These are phyloP conservation scores for Backusella psychrophila DNA, from an alignment of 192 early-diverging fungal genomes.

Conservation along the genomic window DNA sequence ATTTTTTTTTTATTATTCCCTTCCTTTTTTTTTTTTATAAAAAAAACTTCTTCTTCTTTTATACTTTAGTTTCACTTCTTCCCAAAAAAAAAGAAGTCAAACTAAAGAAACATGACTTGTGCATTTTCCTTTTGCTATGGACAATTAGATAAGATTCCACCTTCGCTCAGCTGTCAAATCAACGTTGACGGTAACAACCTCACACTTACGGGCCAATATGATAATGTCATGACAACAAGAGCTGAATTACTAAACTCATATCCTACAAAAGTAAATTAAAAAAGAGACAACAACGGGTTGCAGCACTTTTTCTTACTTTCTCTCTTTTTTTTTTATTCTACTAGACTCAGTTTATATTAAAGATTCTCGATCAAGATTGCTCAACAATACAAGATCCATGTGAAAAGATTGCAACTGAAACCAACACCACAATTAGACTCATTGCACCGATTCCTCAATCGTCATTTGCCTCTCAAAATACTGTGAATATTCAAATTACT, in stretches of 20 bases:
- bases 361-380: slow-evolving; percentile 10
- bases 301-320: not conserved
- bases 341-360: slow-evolving; percentile 19
- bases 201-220: slow-evolving; percentile 21
- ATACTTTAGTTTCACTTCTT: not conserved
- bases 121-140: slow-evolving; percentile 14
- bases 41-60: not conserved
- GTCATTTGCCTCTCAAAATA: slow-evolving; percentile 27
- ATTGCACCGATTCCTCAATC: slow-evolving; percentile 9
- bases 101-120: slow-evolving; percentile 8
- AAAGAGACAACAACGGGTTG: not conserved
- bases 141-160: slow-evolving; percentile 11
- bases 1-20: not conserved
- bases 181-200: slow-evolving; percentile 24
- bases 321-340: not conserved
- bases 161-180: slow-evolving; percentile 9
- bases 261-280: slow-evolving; percentile 30
- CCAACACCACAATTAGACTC: slow-evolving; percentile 12
- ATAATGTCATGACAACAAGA: slow-evolving; percentile 14
- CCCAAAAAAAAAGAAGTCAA: not conserved
- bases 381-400: slow-evolving; percentile 2
- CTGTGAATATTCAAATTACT: slow-evolving; percentile 23
- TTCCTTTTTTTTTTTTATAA: not conserved
- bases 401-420: slow-evolving; percentile 15
- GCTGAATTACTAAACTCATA: slow-evolving; percentile 22